Evolutionary conservation across 768 basidiomycete genomes (phyloP), one percentile per base, ranked within the genome.

Genomic region (Coprinellus aureogranulatus): DNA sequence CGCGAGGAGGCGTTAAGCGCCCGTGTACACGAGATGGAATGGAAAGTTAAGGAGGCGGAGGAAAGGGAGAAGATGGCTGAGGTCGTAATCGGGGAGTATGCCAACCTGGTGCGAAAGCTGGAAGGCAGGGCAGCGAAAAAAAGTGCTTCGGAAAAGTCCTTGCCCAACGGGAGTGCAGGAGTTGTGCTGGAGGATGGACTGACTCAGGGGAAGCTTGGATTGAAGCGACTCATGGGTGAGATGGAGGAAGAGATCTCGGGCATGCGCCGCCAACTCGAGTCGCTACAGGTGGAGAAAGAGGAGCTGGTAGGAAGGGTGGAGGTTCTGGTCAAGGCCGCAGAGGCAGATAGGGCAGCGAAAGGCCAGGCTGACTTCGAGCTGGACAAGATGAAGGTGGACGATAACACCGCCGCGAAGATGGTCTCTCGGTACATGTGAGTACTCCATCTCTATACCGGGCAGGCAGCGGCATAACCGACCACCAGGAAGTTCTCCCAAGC

Each of bases 401-500:
- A 92, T 56, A 81, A 76, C n/a, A 81, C 87, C 0, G 90, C 91
- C 2, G 86, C 87, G 12, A 89, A 86, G 64, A 89, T 92, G 83
- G 91, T 94, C 27, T 83, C 89, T 26, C 82, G 89, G 37, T 93
- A 93, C 68, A 93, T 92, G 91, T 91, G 62, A 16, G 16, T 37
- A 25, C 11, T 44, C 18, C 30, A 51, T 48, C 31, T 50, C 9
- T 39, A 42, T 31, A 42, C 40, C 40, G 30, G 8, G 22, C 54
- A 34, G 23, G 57, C 48, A 16, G 27, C 37, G n/a, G 23, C 45
- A 12, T 5, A 53, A 27, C 16, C 40, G 11, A 49, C 45, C 22
- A 51, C 27, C 59, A 92, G 91, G 91, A 88, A 85, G 69, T 94
- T 92, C 70, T 91, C 90, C 2, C 91, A 94, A 65, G 75, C 81